A percentile compares a stretch with the other conserved stretches of the same genome.
Evolutionary conservation across 2,329 filamentous ascomycete genomes (phyloP).

Genomic region (Penicillium verrucosum): DNA sequence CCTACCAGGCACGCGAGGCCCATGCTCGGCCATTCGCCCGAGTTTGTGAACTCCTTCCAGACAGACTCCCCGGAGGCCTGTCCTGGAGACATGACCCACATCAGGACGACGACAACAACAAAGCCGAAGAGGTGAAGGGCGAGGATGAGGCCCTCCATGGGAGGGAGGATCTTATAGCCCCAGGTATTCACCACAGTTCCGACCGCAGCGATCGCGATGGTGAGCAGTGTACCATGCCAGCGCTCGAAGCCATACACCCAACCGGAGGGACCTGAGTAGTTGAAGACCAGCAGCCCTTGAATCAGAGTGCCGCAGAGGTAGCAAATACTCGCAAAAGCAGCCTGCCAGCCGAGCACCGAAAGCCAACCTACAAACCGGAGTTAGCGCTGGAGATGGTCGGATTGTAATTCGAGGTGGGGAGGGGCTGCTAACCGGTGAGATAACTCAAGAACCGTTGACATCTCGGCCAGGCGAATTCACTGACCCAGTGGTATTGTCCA

Average conservation of each 20-base stretch:
- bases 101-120: slow-evolving; percentile 40
- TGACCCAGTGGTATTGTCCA: slow-evolving; percentile 43
- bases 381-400: not conserved
- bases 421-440: slow-evolving; percentile 28
- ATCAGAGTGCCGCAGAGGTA: slow-evolving; percentile 36
- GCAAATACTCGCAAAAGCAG: slow-evolving; percentile 33
- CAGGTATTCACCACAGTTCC: slow-evolving; percentile 53
- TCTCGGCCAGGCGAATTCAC: slow-evolving; percentile 36
- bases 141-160: slow-evolving; percentile 52
- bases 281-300: slow-evolving; percentile 36
- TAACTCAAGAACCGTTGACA: slow-evolving; percentile 37
- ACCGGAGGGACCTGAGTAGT: slow-evolving; percentile 23
- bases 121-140: slow-evolving; percentile 50
- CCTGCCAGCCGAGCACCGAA: slow-evolving; percentile 39
- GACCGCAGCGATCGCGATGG: slow-evolving; percentile 48
- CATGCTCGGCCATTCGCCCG: slow-evolving; percentile 36
- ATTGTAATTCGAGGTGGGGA: not conserved
- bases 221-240: slow-evolving; percentile 47
- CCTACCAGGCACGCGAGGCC: slow-evolving; percentile 43
- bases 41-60: slow-evolving; percentile 40
- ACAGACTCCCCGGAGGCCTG: slow-evolving; percentile 25
- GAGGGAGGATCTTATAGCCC: slow-evolving; percentile 45
- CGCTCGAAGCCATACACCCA: slow-evolving; percentile 22
- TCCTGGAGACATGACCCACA: slow-evolving; percentile 31
- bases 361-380: slow-evolving; percentile 30